Evolutionary conservation across 2,329 filamentous ascomycete species (phyloP).

Genomic region (Botryosphaeria dothidea): DNA sequence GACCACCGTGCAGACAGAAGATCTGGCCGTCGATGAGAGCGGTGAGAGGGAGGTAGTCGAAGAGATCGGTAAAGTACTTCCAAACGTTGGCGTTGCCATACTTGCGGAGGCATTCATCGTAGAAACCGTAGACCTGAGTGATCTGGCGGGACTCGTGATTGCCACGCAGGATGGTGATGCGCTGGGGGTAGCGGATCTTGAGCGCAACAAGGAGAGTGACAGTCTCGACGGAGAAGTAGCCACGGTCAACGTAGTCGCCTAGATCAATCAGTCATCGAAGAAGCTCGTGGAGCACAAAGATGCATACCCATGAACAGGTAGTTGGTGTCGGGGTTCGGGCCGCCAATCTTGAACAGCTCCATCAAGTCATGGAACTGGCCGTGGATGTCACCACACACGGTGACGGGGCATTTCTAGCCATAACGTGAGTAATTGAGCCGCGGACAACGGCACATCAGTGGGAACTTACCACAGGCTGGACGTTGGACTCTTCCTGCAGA

Average conservation of each 20-base stretch:
- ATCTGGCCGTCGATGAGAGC: slow-evolving; percentile 75
- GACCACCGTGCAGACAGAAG: slow-evolving; percentile 70
- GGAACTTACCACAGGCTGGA: slow-evolving; percentile 87
- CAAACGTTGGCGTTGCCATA: slow-evolving; percentile 77
- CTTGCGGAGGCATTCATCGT: slow-evolving; percentile 75
- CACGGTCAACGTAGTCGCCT: slow-evolving; percentile 98
- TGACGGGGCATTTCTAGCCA: slow-evolving; percentile 85
- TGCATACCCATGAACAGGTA: slow-evolving; percentile 94
- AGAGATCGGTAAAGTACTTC: slow-evolving; percentile 78
- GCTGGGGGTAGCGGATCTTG: slow-evolving; percentile 96
- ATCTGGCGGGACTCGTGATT: slow-evolving; percentile 80
- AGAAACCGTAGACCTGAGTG: slow-evolving; percentile 77
- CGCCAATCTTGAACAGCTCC: slow-evolving; percentile 99
- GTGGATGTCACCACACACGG: slow-evolving; percentile 98
- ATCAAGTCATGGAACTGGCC: slow-evolving; percentile 99
- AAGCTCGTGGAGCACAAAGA: slow-evolving; percentile 22
- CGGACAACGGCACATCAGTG: background rate
- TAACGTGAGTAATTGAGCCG: slow-evolving; percentile 24
- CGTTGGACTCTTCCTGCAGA: slow-evolving; percentile 95
- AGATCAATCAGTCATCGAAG: slow-evolving; percentile 19
- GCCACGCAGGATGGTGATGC: slow-evolving; percentile 96
- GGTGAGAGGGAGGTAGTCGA: slow-evolving; percentile 73
- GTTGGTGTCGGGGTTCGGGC: slow-evolving; percentile 96
- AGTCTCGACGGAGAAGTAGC: slow-evolving; percentile 98
- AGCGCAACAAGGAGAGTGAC: slow-evolving; percentile 94